A percentile compares a stretch with the other conserved stretches of the same genome.
Conservation (phyloP, 164 flowering plant species). For the Magnolia officinalis region DNA sequence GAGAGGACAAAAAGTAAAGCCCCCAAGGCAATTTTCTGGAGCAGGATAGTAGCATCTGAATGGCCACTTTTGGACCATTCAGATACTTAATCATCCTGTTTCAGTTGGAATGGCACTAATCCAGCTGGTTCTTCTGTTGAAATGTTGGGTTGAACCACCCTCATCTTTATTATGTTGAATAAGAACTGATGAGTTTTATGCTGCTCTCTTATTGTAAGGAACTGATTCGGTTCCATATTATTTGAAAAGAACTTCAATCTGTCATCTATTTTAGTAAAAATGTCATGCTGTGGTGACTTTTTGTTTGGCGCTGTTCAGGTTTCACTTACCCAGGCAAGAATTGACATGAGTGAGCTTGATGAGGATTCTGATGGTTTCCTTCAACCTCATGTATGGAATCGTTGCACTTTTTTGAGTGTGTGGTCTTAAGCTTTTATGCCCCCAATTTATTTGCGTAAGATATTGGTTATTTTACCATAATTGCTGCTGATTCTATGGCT, state of each 20-base stretch:
- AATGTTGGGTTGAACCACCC: neutral
- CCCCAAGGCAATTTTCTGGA: neutral
- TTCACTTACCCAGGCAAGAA: slow-evolving; percentile 97
- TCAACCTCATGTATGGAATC: slow-evolving; percentile 68
- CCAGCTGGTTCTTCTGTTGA: neutral
- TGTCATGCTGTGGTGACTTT: neutral
- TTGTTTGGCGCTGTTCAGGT: slow-evolving; percentile 50
- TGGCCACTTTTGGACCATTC: neutral
- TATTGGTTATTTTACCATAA: neutral
- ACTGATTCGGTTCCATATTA: neutral
- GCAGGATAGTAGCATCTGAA: neutral
- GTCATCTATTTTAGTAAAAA: neutral
- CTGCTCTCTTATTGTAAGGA: neutral
- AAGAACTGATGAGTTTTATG: neutral
- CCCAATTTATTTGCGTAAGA: neutral
- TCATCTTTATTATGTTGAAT: neutral
- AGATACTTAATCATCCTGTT: neutral
- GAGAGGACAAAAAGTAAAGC: too few species aligned
- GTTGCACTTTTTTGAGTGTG: neutral
- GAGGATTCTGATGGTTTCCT: slow-evolving; percentile 99
- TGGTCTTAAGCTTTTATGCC: neutral
- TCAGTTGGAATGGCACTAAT: neutral
- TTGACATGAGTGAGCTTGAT: slow-evolving; percentile 99
- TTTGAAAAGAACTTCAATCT: neutral
- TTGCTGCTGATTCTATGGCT: neutral